phyloP scores from a whole-genome alignment of 306 rosid genomes.

The Medicago lupulina region DNA sequence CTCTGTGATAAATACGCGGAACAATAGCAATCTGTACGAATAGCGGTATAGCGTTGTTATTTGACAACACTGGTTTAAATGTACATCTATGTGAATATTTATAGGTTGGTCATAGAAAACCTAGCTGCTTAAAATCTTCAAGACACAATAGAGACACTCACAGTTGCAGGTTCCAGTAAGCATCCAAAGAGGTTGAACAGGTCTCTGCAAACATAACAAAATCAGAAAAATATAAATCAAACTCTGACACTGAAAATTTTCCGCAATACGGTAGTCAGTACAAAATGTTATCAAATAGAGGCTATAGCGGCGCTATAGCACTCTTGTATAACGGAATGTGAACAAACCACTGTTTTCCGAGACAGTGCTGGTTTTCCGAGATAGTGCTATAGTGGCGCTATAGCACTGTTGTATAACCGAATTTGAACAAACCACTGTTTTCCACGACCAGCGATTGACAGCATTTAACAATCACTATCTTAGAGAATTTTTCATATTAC shows the following conservation, averaged over 20 bases:
- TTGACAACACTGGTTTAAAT: not conserved
- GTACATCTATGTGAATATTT: not conserved
- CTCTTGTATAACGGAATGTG: not conserved
- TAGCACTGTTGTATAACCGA: no score
- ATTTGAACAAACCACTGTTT: no score
- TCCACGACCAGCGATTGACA: no score
- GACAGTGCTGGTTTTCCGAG: no score
- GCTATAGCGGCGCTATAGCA: not conserved
- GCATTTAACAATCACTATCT: no score
- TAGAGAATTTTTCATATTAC: no score
- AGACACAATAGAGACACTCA: conserved; percentile 44
- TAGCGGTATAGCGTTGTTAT: not conserved
- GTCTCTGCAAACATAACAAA: conserved; percentile 49
- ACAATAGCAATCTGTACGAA: not conserved
- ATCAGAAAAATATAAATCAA: not conserved
- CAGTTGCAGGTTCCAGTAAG: conserved; percentile 78
- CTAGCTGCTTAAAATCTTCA: not conserved
- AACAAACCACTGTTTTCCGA: not conserved
- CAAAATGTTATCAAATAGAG: not conserved
- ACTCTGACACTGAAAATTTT: no score
- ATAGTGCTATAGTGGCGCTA: no score
- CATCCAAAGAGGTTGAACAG: conserved; percentile 75
- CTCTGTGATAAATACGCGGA: not conserved
- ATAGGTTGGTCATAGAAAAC: not conserved
- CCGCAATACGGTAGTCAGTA: no score